These are phyloP conservation scores for Nannochloropsis oceanica DNA, from an alignment of 108 stramenopile genomes.

Conservation along the genomic window DNA sequence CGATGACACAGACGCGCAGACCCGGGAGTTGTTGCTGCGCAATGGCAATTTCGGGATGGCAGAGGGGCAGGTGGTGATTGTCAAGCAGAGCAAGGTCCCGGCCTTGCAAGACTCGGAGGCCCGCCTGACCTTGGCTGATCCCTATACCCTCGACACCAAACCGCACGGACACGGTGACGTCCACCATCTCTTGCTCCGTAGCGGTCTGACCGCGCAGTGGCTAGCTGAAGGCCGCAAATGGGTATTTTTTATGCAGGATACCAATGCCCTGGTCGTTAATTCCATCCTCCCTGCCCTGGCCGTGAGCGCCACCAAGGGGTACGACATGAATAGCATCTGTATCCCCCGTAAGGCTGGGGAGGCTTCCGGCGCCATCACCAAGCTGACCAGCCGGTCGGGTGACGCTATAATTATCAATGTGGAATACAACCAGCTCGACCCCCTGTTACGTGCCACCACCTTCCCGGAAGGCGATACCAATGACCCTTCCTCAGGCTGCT, in stretches of 20 bases:
- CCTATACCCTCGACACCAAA: conserved; percentile 70
- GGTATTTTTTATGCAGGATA: conserved; percentile 96
- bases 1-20: conserved; percentile 85
- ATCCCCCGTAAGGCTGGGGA: conserved; percentile 89
- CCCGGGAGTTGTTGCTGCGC: conserved; percentile 62
- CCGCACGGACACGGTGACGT: conserved; percentile 99
- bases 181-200: conserved; percentile 65
- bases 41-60: conserved; percentile 82
- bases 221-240: conserved; percentile 56
- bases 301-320: conserved; percentile 62
- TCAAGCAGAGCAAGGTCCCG: conserved; percentile 91
- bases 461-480: conserved; percentile 70
- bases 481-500: conserved; percentile 68
- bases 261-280: conserved; percentile 90
- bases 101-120: conserved; percentile 72
- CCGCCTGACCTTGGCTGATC: conserved; percentile 59
- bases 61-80: conserved; percentile 69
- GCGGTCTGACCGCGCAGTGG: conserved; percentile 50
- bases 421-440: conserved; percentile 93
- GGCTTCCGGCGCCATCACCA: conserved; percentile 93
- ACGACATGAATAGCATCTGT: conserved; percentile 90
- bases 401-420: conserved; percentile 80
- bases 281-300: conserved; percentile 76
- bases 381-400: conserved; percentile 37
- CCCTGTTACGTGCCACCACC: conserved; percentile 57